Evolutionary conservation across 345 rosid species (phyloP).

Genomic region (Salix purpurea): DNA sequence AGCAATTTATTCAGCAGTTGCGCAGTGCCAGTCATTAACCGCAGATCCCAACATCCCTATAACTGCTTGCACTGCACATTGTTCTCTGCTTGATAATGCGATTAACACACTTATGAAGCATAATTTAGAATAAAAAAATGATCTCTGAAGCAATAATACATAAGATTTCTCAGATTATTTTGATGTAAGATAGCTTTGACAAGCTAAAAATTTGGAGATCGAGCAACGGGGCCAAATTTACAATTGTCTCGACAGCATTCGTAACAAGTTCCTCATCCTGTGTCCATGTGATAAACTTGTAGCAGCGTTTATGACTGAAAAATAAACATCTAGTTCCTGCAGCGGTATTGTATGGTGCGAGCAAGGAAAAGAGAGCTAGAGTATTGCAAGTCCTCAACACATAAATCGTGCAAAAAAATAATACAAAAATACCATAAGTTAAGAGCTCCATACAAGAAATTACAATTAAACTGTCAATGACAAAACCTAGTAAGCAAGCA

Average conservation of each 20-base stretch:
- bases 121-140: conserved; percentile 12
- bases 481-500: not conserved
- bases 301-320: conserved; percentile 1
- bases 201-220: conserved; percentile 96
- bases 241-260: conserved; percentile 86
- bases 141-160: conserved; percentile 3
- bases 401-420: not conserved
- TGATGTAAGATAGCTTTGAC: conserved; percentile 66
- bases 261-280: conserved; percentile 95
- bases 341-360: not conserved
- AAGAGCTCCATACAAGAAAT: not conserved
- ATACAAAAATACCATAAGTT: not conserved
- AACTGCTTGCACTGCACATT: conserved; percentile 85
- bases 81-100: conserved; percentile 57
- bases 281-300: conserved; percentile 29
- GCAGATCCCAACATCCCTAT: conserved; percentile 76
- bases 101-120: conserved; percentile 13
- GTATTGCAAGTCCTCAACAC: not conserved
- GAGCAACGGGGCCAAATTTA: conserved; percentile 84
- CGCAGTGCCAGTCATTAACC: conserved; percentile 92
- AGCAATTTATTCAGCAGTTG: conserved; percentile 71
- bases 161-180: conserved; percentile 62
- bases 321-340: not conserved
- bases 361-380: not conserved
- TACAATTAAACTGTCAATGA: not conserved